phyloP scores from a whole-genome alignment of 176 grass and related monocot genomes.

The Oryza brachyantha region DNA sequence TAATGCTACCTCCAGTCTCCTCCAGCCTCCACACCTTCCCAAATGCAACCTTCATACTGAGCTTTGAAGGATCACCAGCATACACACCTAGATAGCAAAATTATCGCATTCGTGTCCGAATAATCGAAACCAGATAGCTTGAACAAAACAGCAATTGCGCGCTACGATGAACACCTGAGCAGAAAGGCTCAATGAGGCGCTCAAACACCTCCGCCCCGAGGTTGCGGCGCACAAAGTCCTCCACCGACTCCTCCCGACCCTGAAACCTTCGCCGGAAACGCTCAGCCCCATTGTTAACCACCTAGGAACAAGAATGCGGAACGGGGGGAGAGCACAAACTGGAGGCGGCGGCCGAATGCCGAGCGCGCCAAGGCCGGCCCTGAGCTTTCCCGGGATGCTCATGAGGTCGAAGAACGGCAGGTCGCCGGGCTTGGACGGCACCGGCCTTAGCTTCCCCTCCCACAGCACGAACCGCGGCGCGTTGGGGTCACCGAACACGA shows the following conservation, averaged over 20 bases:
- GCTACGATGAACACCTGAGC: constrained; percentile 55
- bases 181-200: constrained; percentile 93
- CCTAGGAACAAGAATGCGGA: constrained; percentile 6
- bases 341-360: constrained; percentile 79
- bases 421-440: constrained; percentile 76
- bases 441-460: constrained; percentile 75
- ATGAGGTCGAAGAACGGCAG: constrained; percentile 85
- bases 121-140: background rate
- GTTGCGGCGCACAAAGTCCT: constrained; percentile 94
- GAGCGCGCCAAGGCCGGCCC: constrained; percentile 79
- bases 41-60: constrained; percentile 97
- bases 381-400: constrained; percentile 76
- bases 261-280: constrained; percentile 80
- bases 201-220: constrained; percentile 92
- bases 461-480: constrained; percentile 86
- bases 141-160: constrained; percentile 6
- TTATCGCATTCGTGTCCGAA: background rate
- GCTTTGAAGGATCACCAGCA: constrained; percentile 86
- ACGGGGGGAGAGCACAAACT: constrained; percentile 64
- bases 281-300: constrained; percentile 17
- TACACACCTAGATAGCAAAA: constrained; percentile 60
- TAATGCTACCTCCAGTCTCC: constrained; percentile 76
- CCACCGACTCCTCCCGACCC: constrained; percentile 87
- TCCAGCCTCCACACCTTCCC: constrained; percentile 88
- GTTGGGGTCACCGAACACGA: constrained; percentile 92